Percentiles rank a stretch among this genome's conserved stretches.
phyloP scores from a whole-genome alignment of 2,329 filamentous ascomycete species.

The Colletotrichum sp. region DNA sequence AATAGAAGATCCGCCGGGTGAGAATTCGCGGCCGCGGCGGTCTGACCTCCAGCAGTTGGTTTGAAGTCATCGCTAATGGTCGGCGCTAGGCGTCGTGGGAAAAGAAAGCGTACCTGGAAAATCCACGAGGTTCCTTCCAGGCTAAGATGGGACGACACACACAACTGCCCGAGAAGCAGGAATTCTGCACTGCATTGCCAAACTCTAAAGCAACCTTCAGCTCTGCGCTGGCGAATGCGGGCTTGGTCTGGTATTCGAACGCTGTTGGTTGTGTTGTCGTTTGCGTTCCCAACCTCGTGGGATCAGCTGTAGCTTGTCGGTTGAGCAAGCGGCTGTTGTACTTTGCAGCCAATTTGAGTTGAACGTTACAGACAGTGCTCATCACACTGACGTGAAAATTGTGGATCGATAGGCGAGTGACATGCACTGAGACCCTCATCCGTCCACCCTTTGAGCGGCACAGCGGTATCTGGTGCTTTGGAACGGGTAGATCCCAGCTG shows the following conservation, averaged over 20 bases:
- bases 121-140: constrained; percentile 3
- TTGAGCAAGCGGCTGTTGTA: neutral
- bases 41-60: neutral
- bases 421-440: constrained; percentile 10
- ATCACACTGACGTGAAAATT: constrained; percentile 15
- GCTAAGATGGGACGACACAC: constrained; percentile 10
- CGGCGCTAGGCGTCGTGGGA: neutral
- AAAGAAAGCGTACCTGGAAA: constrained; percentile 17
- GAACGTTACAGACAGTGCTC: neutral
- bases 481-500: constrained; percentile 11
- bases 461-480: neutral
- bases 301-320: neutral
- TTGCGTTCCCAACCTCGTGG: neutral
- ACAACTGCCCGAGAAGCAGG: neutral
- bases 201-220: constrained; percentile 21
- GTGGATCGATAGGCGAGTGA: constrained; percentile 8
- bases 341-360: neutral
- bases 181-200: neutral
- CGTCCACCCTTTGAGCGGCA: neutral
- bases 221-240: neutral
- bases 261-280: neutral
- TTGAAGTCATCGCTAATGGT: neutral
- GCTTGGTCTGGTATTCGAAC: neutral
- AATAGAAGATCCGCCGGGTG: neutral
- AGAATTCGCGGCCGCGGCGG: neutral